Conservation (phyloP, 192 early-diverging fungal genomes). For the Coemansia biformis region DNA sequence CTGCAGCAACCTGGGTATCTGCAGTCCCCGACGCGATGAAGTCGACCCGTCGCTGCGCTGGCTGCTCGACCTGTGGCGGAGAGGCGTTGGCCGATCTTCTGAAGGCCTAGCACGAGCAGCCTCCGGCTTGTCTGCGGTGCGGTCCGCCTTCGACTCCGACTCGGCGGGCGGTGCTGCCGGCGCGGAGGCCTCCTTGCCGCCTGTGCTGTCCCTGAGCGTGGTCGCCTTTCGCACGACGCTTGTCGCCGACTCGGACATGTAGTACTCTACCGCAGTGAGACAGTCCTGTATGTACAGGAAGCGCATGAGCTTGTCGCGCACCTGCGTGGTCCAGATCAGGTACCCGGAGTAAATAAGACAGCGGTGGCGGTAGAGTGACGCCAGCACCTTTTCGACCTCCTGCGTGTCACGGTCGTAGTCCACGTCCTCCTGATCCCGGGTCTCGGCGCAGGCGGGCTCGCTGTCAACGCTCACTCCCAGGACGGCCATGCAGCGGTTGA, state of each 20-base stretch:
- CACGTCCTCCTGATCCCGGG: slow-evolving; percentile 2
- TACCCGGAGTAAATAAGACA: slow-evolving; percentile 82
- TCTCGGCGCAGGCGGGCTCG: not conserved
- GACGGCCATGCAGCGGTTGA: slow-evolving; percentile 46
- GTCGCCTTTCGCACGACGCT: slow-evolving; percentile 68
- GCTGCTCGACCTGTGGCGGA: slow-evolving; percentile 9
- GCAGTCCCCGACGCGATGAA: slow-evolving; percentile 21
- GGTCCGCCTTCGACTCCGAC: no score
- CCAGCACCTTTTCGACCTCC: slow-evolving; percentile 46
- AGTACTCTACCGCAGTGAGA: slow-evolving; percentile 68
- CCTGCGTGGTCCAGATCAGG: slow-evolving; percentile 77
- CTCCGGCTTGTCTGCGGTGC: no score
- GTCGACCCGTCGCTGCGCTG: slow-evolving; percentile 25
- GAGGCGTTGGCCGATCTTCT: no score
- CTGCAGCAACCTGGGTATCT: slow-evolving; percentile 31
- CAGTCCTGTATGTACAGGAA: slow-evolving; percentile 68
- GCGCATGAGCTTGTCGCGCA: slow-evolving; percentile 77
- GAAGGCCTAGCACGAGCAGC: no score
- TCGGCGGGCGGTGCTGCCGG: no score
- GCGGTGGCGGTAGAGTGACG: slow-evolving; percentile 60
- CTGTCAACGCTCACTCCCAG: slow-evolving; percentile 22
- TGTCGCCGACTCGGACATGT: slow-evolving; percentile 74
- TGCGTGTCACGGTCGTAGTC: slow-evolving; percentile 42
- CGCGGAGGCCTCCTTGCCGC: not conserved
- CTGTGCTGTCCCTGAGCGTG: slow-evolving; percentile 6